Evolutionary conservation across 176 grass and related monocot species (phyloP), one percentile per base, ranked within the genome.

Genomic region (Oryza punctata): DNA sequence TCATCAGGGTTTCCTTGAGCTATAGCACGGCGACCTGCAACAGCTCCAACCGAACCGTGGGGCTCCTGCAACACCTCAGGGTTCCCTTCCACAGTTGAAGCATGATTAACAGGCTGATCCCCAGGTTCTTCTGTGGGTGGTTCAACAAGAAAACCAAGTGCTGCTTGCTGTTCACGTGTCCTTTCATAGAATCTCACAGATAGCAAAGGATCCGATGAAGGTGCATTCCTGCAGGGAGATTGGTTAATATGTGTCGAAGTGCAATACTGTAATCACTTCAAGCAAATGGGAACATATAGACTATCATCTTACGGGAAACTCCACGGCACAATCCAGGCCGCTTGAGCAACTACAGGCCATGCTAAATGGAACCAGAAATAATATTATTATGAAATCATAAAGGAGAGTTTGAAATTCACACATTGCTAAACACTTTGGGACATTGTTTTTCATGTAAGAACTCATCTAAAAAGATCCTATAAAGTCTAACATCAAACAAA

Each of bases 121-220:
- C 75, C 88, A 81, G 82, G 65, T 70, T 88, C 85, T 85, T 78
- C 84, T 24, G 67, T 69, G 69, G 75, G 70, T 69, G 88, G 81
- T 85, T 98, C 93, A 88, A 77, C 87, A 90, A 98, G 93, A 86
- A 95, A 95, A 82, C 96, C 96, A 76, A 98, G 84, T 45, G 91
- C 82, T 63, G 80, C 87, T 71, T 89, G 91, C 80, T 98, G 89
- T 76, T 95, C 96, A 65, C 47, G 73, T 76, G 93, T 95, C 79
- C 96, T 98, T 64, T 93, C 87, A 50, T 98, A 98, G 65, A 95
- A 94, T 70, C 32, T 95, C 50, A 93, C 81, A 73, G 85, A 93
- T 37, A 98, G 68, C 69, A 95, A 85, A 28, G 96, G 91, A 84
- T 98, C 93, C 75, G 83, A 65, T 18, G 91, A 93, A 5, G 95